Conservation (phyloP, 257 asterid genomes). For the Gentiana straminea region DNA sequence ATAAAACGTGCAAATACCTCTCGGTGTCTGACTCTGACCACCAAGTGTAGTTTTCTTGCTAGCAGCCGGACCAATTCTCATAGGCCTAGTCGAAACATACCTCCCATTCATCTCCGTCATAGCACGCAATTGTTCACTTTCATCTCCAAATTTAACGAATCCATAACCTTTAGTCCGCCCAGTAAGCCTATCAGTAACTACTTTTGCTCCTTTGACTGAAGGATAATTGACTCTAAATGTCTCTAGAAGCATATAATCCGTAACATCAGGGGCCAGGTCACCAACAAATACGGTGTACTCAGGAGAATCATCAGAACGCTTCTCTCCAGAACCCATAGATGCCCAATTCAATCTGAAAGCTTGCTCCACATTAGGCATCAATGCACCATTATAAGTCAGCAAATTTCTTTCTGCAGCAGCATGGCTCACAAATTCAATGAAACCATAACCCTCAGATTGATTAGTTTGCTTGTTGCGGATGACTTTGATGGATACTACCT, state of each 20-base stretch:
- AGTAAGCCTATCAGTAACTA: constrained; percentile 75
- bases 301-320: constrained; percentile 60
- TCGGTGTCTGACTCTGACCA: constrained; percentile 30
- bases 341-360: constrained; percentile 88
- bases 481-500: constrained; percentile 69
- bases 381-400: constrained; percentile 54
- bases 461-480: constrained; percentile 76
- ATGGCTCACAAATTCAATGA: constrained; percentile 69
- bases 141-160: constrained; percentile 77
- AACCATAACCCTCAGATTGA: constrained; percentile 88
- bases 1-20: constrained; percentile 25
- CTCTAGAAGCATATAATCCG: constrained; percentile 83
- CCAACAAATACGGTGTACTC: constrained; percentile 87
- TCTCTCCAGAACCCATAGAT: constrained; percentile 85
- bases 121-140: constrained; percentile 74
- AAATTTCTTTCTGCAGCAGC: constrained; percentile 79
- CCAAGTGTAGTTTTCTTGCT: constrained; percentile 61
- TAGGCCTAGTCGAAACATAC: constrained; percentile 83
- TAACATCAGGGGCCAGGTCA: constrained; percentile 91
- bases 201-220: constrained; percentile 81
- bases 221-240: constrained; percentile 65
- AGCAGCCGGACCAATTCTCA: constrained; percentile 94
- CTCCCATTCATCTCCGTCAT: constrained; percentile 94
- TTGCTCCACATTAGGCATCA: constrained; percentile 77
- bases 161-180: constrained; percentile 94